Evolutionary conservation across 1,284 basidiomycete species (phyloP).

Genomic region (Xerocomus nothofagi): DNA sequence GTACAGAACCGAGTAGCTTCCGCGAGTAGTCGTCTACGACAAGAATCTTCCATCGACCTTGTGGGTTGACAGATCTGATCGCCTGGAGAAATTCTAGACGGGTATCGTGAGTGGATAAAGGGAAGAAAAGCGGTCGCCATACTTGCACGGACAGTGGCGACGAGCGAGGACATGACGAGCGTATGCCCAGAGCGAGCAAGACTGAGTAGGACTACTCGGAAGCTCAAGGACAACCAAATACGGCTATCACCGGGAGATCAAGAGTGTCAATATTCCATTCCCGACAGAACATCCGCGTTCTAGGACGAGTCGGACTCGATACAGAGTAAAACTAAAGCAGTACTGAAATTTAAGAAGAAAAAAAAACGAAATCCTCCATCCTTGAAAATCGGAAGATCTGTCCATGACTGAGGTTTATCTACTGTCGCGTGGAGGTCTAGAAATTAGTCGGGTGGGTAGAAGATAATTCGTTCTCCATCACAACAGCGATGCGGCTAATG

Average conservation of each 20-base stretch:
- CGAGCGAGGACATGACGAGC: conserved; percentile 54
- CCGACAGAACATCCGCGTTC: not conserved
- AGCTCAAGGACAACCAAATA: conserved; percentile 3
- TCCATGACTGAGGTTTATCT: conserved; percentile 24
- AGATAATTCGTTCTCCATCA: conserved; percentile 12
- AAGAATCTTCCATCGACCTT: conserved; percentile 91
- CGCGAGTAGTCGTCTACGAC: conserved; percentile 94
- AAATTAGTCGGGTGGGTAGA: conserved; percentile 25
- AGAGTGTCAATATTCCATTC: not conserved
- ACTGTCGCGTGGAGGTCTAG: conserved; percentile 19
- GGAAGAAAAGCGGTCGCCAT: conserved; percentile 22
- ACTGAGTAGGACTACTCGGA: not conserved
- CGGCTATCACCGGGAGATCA: conserved; percentile 17
- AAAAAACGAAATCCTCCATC: conserved; percentile 9
- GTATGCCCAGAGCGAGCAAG: conserved; percentile 8
- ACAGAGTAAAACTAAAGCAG: conserved; percentile 19
- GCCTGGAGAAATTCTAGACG: conserved; percentile 73
- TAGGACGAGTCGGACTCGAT: conserved; percentile 3
- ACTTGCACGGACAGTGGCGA: conserved; percentile 55
- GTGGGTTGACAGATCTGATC: conserved; percentile 79
- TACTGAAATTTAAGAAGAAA: too few species aligned
- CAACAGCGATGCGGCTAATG: conserved; percentile 15
- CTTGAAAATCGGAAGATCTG: conserved; percentile 7
- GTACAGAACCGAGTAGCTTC: conserved; percentile 79
- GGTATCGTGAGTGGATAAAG: conserved; percentile 6